A percentile compares a stretch with the other conserved stretches of the same genome.
Evolutionary conservation across 768 basidiomycete genomes (phyloP).

Genomic region (Rhodotorula toruloides): DNA sequence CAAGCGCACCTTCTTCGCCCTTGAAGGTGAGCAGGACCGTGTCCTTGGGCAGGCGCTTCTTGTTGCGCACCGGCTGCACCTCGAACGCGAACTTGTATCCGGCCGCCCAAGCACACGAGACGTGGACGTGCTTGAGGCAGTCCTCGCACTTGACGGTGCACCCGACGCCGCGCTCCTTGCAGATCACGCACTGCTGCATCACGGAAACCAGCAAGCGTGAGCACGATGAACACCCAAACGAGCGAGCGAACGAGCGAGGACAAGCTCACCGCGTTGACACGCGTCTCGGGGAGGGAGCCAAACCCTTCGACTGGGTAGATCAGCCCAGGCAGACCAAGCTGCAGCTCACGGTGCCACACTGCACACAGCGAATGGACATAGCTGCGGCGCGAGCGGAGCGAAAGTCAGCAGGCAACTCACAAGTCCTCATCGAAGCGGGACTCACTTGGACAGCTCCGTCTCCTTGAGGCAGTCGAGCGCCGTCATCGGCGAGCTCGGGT

Average conservation of each 20-base stretch:
- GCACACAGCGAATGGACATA: conserved; percentile 77
- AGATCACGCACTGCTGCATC: conserved; percentile 69
- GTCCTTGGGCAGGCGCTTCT: conserved; percentile 29
- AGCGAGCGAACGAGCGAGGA: background rate
- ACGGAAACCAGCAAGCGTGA: conserved; percentile 47
- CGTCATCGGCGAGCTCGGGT: conserved; percentile 13
- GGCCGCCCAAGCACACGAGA: conserved; percentile 81
- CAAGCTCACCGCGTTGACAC: background rate
- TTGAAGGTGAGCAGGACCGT: conserved; percentile 29
- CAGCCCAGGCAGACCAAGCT: conserved; percentile 66
- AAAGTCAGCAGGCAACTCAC: background rate
- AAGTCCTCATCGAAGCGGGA: background rate
- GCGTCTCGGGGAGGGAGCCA: conserved; percentile 57
- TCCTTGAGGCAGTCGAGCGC: conserved; percentile 40
- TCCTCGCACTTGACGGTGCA: conserved; percentile 78
- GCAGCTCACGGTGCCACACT: conserved; percentile 77
- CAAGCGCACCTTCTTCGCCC: conserved; percentile 22
- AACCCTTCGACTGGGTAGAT: conserved; percentile 81
- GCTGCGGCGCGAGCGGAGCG: conserved; percentile 14
- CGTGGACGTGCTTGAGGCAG: conserved; percentile 74
- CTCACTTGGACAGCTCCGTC: conserved; percentile 38
- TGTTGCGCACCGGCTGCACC: conserved; percentile 63
- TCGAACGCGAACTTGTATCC: conserved; percentile 89
- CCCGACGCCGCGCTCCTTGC: conserved; percentile 61
- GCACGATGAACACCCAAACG: background rate